Evolutionary conservation across 1,284 basidiomycete genomes (phyloP), one percentile per base, ranked within the genome.

Genomic region (Puccinia hordei): DNA sequence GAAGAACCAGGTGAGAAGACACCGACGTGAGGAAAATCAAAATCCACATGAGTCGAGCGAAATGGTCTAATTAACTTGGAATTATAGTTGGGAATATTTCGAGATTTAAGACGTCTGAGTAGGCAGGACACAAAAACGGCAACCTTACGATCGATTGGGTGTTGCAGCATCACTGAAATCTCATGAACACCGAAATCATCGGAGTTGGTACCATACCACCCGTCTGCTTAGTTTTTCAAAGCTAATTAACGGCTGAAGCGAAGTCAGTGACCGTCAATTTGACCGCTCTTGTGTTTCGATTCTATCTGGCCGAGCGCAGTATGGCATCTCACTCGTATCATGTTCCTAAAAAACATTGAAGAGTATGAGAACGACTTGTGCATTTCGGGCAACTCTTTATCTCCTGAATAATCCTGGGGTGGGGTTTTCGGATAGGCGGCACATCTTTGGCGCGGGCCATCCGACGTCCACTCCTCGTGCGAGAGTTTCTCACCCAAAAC

Each of bases 1-100:
- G 81, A 94, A 88, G 81, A 94, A 86, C 85, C 90, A 92, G 91
- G 84, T 80, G 87, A 87, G 82, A 93, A 85, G 76, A 93, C 87
- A 22, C 92, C 92, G 22, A 89, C 83, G 63, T 12, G 53, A 68
- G 15, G 13, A 65, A 27, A 55, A 49, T 13, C 17, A 19, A 17
- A 35, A 41, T 57, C 35, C n/a, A 27, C 13, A 2, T 57, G 22
- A 27, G 24, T 1, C 30, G n/a, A 65, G 15, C 49, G 61, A 27
- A 49, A 3, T 46, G 30, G 1, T 30, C 74, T 65, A 19, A 77
- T 63, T 33, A 91, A 82, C 92, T 92, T 12, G 92, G 87, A 83
- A 92, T 92, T 13, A 90, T 89, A 8, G 92, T 90, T 19, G 89
- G 69, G 46, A 76, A 83, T 82, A 33, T 90, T 61, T 71, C 44